A percentile compares a stretch with the other conserved stretches of the same genome.
These are phyloP conservation scores for Pythium aristosporum DNA, from an alignment of 352 stramenopile genomes.

Conservation along the genomic window DNA sequence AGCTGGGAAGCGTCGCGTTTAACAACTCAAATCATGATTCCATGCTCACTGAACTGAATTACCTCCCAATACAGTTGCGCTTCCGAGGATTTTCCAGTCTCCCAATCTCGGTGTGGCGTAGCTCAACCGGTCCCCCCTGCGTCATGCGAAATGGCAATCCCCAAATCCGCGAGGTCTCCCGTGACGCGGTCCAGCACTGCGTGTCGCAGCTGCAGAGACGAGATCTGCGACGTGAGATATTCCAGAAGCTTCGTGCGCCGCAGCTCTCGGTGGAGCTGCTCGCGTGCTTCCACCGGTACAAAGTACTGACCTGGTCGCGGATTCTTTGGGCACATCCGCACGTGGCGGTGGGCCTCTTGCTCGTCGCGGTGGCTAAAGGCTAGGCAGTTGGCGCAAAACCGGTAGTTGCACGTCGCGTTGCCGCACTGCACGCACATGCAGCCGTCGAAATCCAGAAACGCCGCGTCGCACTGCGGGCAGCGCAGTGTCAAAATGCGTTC, in stretches of 20 bases:
- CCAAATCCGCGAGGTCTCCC: background rate
- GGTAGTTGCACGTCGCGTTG: conserved; percentile 14
- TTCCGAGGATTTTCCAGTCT: no score
- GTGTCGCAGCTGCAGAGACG: background rate
- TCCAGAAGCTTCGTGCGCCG: conserved; percentile 2
- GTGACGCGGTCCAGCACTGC: conserved; percentile 9
- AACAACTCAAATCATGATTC: conserved; percentile 6
- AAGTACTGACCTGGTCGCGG: conserved; percentile 5
- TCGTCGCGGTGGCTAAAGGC: conserved; percentile 1
- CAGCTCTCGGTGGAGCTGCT: conserved; percentile 12
- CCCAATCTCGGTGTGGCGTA: no score
- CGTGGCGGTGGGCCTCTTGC: conserved; percentile 17
- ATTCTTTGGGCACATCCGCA: conserved; percentile 20
- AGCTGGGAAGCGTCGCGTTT: background rate
- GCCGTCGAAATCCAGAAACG: conserved; percentile 28
- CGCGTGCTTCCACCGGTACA: background rate
- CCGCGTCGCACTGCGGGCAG: conserved; percentile 21
- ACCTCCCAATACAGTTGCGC: no score
- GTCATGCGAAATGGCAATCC: background rate
- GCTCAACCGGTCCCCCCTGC: background rate
- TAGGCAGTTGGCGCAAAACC: conserved; percentile 26
- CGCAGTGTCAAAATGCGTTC: conserved; percentile 24
- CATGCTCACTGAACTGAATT: no score
- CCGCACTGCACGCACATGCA: conserved; percentile 26
- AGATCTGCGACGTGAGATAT: conserved; percentile 13